Percentiles rank a stretch among this genome's conserved stretches.
phyloP scores from a whole-genome alignment of 192 early-diverging fungal genomes.

The Dimargaris verticillata region DNA sequence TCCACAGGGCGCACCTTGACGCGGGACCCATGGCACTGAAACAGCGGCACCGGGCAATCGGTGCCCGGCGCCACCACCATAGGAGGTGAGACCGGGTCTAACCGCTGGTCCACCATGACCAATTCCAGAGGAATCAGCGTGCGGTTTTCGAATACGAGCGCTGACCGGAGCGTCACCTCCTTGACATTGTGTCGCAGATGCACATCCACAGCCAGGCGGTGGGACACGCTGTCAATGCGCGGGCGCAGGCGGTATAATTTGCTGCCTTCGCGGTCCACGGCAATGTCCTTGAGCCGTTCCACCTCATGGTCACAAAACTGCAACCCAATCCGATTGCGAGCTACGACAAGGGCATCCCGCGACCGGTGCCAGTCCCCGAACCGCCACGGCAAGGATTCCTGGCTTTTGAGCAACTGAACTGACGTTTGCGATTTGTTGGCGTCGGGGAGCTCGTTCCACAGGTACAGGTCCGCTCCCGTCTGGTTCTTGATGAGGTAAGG shows the following conservation, averaged over 20 bases:
- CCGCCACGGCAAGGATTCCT: constrained; percentile 72
- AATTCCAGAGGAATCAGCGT: constrained; percentile 67
- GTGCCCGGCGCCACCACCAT: constrained; percentile 50
- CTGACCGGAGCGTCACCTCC: constrained; percentile 77
- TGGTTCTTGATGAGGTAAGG: constrained; percentile 81
- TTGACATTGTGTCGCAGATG: constrained; percentile 77
- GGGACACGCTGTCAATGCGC: constrained; percentile 52
- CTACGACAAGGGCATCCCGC: constrained; percentile 53
- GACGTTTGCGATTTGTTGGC: constrained; percentile 46
- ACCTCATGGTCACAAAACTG: constrained; percentile 72
- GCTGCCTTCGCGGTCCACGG: constrained; percentile 78
- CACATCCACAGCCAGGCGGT: constrained; percentile 79
- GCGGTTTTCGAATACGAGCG: constrained; percentile 65
- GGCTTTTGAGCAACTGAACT: constrained; percentile 50
- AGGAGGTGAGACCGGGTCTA: constrained; percentile 25
- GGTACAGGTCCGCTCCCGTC: constrained; percentile 74
- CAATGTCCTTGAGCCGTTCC: constrained; percentile 80
- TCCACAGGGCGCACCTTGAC: constrained; percentile 63
- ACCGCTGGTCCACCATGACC: constrained; percentile 49
- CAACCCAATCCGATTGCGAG: constrained; percentile 64
- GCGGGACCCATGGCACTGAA: constrained; percentile 60
- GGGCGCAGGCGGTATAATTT: constrained; percentile 70
- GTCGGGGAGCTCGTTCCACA: constrained; percentile 61
- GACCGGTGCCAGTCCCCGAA: constrained; percentile 91
- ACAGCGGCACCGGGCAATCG: constrained; percentile 72